phyloP scores from a whole-genome alignment of 148 eudicot genomes.

The Chenopodium berlandieri region DNA sequence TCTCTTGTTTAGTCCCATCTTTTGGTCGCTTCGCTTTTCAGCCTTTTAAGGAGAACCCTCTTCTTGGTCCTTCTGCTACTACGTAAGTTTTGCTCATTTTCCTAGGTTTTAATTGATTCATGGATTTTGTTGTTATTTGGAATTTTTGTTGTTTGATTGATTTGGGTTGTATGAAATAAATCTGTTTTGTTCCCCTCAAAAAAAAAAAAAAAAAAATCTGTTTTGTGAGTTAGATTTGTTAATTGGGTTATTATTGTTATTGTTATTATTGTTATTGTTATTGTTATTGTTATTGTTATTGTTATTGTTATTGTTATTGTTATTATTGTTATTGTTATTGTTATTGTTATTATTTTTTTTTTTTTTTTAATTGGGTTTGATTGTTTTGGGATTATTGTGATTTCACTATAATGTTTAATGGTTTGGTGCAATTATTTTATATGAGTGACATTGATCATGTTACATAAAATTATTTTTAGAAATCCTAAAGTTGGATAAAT shows the following conservation, averaged over 20 bases:
- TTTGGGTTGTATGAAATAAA: neutral
- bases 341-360: neutral
- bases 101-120: neutral
- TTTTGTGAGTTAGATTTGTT: neutral
- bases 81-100: conserved; percentile 43
- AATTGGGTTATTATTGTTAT: neutral
- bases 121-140: too few relatives aligned
- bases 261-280: too few relatives aligned
- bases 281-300: too few relatives aligned
- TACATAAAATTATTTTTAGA: neutral
- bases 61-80: conserved; percentile 83
- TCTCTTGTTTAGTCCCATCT: conserved; percentile 48
- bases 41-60: conserved; percentile 79
- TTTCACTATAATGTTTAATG: too few relatives aligned
- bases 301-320: too few relatives aligned
- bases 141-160: too few relatives aligned
- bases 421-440: neutral
- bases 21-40: conserved; percentile 79
- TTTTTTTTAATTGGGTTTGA: neutral
- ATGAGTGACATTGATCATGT: neutral
- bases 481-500: neutral
- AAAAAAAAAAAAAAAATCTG: too few relatives aligned
- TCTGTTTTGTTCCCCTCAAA: neutral
- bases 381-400: neutral
- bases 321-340: too few relatives aligned